Conservation (phyloP, 2,329 filamentous ascomycete genomes). For the Hirsutella thompsonii region DNA sequence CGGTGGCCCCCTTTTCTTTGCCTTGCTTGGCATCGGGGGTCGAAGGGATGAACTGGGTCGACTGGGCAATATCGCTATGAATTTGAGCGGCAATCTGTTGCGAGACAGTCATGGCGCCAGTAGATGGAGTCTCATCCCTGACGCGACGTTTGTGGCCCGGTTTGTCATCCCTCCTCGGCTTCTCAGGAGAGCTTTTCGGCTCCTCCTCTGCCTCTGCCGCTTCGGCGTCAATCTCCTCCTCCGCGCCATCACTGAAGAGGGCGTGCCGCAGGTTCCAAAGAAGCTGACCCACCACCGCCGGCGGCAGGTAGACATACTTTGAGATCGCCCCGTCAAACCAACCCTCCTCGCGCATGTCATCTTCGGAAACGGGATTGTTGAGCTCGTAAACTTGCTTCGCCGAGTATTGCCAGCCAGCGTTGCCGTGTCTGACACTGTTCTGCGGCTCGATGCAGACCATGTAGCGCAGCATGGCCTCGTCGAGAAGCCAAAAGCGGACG, state of each 20-base stretch:
- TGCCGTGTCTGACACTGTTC: slow-evolving; percentile 17
- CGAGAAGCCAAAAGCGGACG: slow-evolving; percentile 50
- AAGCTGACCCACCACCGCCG: slow-evolving; percentile 42
- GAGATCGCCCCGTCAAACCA: slow-evolving; percentile 38
- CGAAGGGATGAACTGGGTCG: slow-evolving; percentile 21
- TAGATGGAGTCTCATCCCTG: background rate
- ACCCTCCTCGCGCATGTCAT: slow-evolving; percentile 38
- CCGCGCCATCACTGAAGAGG: slow-evolving; percentile 21
- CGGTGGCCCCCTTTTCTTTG: slow-evolving; percentile 3
- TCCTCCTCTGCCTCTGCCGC: slow-evolving; percentile 2
- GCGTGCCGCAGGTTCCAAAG: slow-evolving; percentile 44
- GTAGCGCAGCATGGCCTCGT: slow-evolving; percentile 39
- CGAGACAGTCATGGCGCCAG: slow-evolving; percentile 25
- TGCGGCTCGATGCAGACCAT: slow-evolving; percentile 41
- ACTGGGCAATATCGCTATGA: slow-evolving; percentile 29
- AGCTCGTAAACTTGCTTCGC: slow-evolving; percentile 43
- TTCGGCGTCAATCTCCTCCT: slow-evolving; percentile 7
- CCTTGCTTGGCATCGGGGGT: slow-evolving; percentile 13
- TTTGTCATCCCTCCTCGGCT: background rate
- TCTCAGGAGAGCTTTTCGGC: too few relatives aligned
- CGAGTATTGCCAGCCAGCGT: slow-evolving; percentile 13
- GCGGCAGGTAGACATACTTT: slow-evolving; percentile 40
- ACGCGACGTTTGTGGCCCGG: background rate
- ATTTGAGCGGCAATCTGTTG: slow-evolving; percentile 41
- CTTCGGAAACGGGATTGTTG: slow-evolving; percentile 42